Evolutionary conservation across 805 yeast genomes (phyloP), one percentile per base, ranked within the genome.

Genomic region (Starmera dryadoides): DNA sequence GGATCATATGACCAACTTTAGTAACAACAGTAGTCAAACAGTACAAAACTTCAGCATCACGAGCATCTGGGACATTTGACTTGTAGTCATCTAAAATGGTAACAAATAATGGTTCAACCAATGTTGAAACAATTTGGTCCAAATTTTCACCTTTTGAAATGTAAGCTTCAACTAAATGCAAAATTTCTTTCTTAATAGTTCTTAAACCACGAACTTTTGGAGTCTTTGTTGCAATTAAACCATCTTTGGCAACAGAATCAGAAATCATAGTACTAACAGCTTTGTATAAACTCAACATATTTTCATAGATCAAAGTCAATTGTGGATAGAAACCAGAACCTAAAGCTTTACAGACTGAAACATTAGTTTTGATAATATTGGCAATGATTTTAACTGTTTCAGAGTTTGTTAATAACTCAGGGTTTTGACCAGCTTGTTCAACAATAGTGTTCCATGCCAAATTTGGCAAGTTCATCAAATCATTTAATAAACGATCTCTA

Each of bases 21-120:
- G 78, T 69, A 21, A 93, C 95, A 41, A 93, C 75, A 1, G 96
- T 86, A 8, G 95, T 79, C 78, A 93, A 81, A 73, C 98, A 89
- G 63, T 85, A 86, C 60, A 93, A 73, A 5, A 93, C 98, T 64
- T 93, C 98, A 7, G 96, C 96, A 65, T 93, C 98, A 58, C 98
- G 81, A 9, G 97, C 96, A 66, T 88, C 95, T 4, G 98, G 95
- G 26, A 88, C 95, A 55, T 86, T 86, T 15, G 78, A 67, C 53
- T 77, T 78, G 65, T 93, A 93, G 60, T 93, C 99, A 44, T 84
- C 94, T 46, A 93, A 73, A 14, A 87, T 89, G 0, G 97, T 86
- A 34, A 73, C 73, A 45, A 93, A 76, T 55, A 93, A 67, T 23
- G 95, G 94, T 46, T 85, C 86, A 4, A 88, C 80, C 48, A 93